Evolutionary conservation across 768 basidiomycete species (phyloP), one percentile per base, ranked within the genome.

Genomic region (Obba rivulosa): DNA sequence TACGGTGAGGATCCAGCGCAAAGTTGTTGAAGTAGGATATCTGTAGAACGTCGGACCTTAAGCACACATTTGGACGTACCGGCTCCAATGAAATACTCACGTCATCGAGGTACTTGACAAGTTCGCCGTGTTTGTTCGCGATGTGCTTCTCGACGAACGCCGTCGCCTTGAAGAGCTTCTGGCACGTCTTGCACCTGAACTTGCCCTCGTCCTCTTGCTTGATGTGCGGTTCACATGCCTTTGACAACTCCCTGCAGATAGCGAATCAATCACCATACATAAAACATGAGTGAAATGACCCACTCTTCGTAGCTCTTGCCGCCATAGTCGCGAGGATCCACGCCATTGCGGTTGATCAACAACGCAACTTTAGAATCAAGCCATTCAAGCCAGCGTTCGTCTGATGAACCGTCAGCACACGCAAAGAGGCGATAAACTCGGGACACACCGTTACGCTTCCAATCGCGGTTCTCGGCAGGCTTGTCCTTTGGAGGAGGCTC

Each of bases 111-210:
- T 76, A 70, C 56, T 85, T 87, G 49, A 94, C 79, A 14, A 91
- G 71, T 51, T 96, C 90, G 10, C 86, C 73, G 63, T 99, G 96
- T 65, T 98, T 98, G 65, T 94, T 92, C 11, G 85, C 80, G 52
- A 99, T 85, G 64, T 99, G 96, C 74, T 98, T 98, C 70, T 95
- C 92, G 41, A 98, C 89, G 68, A 97, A 99, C 21, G 93, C 83
- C 28, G 89, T 87, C 3, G 93, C 96, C 66, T 94, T 94, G 83
- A 99, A 99, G 18, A 98, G 76, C 72, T 99, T 99, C 68, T 84
- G 85, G 67, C 96, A 99, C 23, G 84, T 85, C 73, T 91, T 95
- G 73, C 96, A 99, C 54, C 96, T 78, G 71, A 89, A 98, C 64
- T 96, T 98, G 60, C 86, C 90, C 67, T 95, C 92, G 57, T 97